Evolutionary conservation across 257 asterid genomes (phyloP).

Genomic region (Ocimum tenuiflorum): DNA sequence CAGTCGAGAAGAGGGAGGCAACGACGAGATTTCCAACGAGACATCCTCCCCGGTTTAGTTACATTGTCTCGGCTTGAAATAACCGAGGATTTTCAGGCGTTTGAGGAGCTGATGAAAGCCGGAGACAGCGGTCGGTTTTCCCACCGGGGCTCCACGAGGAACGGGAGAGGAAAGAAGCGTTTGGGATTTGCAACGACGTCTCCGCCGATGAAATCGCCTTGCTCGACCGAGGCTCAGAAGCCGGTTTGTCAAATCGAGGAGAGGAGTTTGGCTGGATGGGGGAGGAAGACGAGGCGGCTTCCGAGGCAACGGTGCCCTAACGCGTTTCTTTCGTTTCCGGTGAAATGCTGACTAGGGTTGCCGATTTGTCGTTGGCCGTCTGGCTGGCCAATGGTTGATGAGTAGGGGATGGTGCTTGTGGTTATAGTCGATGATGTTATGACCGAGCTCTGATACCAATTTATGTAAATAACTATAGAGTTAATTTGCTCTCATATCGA

Average conservation of each 20-base stretch:
- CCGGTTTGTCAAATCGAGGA: slow-evolving; percentile 30
- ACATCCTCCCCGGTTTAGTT: slow-evolving; percentile 56
- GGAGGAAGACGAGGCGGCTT: slow-evolving; percentile 63
- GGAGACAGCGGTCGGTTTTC: slow-evolving; percentile 25
- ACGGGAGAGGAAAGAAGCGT: slow-evolving; percentile 39
- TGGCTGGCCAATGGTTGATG: not conserved
- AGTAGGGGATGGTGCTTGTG: too few relatives aligned
- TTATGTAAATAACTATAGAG: slow-evolving; percentile 23
- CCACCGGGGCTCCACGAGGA: slow-evolving; percentile 24
- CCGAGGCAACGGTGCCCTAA: slow-evolving; percentile 51
- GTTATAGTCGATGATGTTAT: too few relatives aligned
- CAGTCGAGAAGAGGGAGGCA: slow-evolving; percentile 45
- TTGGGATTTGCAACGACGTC: too few relatives aligned
- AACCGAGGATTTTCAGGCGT: slow-evolving; percentile 60
- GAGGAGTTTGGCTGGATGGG: slow-evolving; percentile 58
- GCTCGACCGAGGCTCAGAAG: slow-evolving; percentile 17
- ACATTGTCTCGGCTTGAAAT: slow-evolving; percentile 57
- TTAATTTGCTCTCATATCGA: not conserved
- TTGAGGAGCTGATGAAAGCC: slow-evolving; percentile 45
- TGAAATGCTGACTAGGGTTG: slow-evolving; percentile 24
- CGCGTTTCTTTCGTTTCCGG: slow-evolving; percentile 25
- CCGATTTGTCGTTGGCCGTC: not conserved
- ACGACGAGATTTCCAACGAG: slow-evolving; percentile 55
- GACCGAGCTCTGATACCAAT: not conserved
- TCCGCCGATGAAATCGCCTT: slow-evolving; percentile 9